phyloP scores from a whole-genome alignment of 345 rosid genomes.

The Pistacia vera region DNA sequence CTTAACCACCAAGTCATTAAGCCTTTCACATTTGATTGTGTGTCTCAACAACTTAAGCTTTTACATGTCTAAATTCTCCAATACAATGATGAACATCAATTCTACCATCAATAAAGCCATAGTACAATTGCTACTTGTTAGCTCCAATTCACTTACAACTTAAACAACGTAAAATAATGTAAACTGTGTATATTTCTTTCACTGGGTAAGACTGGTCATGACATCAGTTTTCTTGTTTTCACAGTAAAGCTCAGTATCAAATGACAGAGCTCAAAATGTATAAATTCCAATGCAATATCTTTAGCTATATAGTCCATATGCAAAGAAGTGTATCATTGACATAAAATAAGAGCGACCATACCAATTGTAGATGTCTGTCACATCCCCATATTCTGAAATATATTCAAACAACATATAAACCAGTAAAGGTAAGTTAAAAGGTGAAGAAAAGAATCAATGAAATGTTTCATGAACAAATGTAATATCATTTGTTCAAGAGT shows the following conservation, averaged over 20 bases:
- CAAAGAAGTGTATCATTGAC: neutral
- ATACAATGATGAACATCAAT: neutral
- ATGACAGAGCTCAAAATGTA: constrained; percentile 8
- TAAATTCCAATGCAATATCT: neutral
- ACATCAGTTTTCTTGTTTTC: neutral
- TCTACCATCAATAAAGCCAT: neutral
- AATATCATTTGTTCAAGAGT: neutral
- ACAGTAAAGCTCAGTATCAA: neutral
- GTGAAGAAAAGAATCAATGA: neutral
- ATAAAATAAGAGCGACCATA: constrained; percentile 35
- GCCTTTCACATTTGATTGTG: neutral
- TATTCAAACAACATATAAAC: constrained; percentile 16
- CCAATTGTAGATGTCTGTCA: constrained; percentile 96
- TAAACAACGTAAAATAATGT: neutral
- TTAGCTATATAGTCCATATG: constrained; percentile 4
- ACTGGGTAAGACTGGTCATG: neutral
- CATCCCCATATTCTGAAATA: constrained; percentile 89
- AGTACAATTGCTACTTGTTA: too few species aligned
- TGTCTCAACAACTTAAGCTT: neutral
- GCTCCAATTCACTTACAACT: neutral
- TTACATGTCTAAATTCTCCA: neutral
- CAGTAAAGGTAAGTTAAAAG: constrained; percentile 12
- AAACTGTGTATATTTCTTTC: neutral
- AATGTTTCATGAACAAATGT: neutral
- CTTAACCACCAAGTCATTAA: neutral